Percentiles rank a stretch among this genome's conserved stretches.
Evolutionary conservation across 306 rosid species (phyloP).

Genomic region (Erythrophleum fordii): DNA sequence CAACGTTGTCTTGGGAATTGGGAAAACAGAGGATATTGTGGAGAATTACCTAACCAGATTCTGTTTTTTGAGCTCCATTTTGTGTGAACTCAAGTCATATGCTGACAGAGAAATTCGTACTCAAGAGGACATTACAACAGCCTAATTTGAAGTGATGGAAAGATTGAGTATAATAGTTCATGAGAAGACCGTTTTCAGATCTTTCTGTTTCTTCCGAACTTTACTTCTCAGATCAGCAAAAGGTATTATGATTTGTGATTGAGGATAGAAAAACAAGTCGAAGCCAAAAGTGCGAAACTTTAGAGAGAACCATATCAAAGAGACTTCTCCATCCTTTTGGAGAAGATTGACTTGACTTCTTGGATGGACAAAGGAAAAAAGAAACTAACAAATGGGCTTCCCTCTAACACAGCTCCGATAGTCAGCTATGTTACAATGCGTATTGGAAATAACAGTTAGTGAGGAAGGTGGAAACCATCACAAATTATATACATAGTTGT

Average conservation of each 20-base stretch:
- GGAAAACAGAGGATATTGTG: background rate
- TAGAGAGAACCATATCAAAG: background rate
- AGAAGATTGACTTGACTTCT: slow-evolving; percentile 39
- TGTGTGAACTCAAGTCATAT: slow-evolving; percentile 24
- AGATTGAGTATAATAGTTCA: background rate
- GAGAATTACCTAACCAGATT: slow-evolving; percentile 62
- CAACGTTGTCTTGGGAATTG: background rate
- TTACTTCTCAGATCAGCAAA: slow-evolving; percentile 26
- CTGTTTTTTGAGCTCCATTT: slow-evolving; percentile 68
- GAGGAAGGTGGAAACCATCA: slow-evolving; percentile 38
- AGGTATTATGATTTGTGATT: background rate
- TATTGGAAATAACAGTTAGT: background rate
- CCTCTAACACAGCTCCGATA: slow-evolving; percentile 52
- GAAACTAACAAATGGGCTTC: slow-evolving; percentile 45
- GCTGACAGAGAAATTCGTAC: slow-evolving; percentile 19
- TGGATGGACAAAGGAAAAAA: background rate
- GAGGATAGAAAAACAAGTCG: background rate
- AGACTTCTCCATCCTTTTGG: background rate
- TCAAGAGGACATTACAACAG: background rate
- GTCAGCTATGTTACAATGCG: background rate
- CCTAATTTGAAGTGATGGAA: slow-evolving; percentile 2
- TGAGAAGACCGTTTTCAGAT: background rate
- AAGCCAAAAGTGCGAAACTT: background rate
- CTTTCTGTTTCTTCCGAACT: slow-evolving; percentile 28
- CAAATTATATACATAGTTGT: background rate